A percentile compares a stretch with the other conserved stretches of the same genome.
These are phyloP conservation scores for Candida taoyuanica DNA, from an alignment of 805 yeast genomes.

Conservation along the genomic window DNA sequence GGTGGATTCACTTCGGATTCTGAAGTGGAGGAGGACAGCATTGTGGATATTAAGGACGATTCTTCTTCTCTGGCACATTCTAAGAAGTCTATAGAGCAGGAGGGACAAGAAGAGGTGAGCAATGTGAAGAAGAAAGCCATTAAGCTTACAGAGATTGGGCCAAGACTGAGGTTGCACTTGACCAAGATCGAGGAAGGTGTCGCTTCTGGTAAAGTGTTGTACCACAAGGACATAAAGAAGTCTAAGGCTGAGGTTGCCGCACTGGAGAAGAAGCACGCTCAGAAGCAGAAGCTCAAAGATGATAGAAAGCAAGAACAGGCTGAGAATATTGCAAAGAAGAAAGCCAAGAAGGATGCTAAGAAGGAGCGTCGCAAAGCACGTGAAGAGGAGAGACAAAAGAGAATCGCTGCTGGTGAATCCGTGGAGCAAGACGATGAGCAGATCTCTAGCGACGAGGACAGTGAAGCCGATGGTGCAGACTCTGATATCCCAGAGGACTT, in stretches of 20 bases:
- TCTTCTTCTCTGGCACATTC: slow-evolving; percentile 12
- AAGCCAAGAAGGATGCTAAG: slow-evolving; percentile 67
- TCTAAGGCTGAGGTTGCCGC: slow-evolving; percentile 52
- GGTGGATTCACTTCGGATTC: slow-evolving; percentile 85
- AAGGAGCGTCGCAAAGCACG: slow-evolving; percentile 61
- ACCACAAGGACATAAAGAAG: slow-evolving; percentile 70
- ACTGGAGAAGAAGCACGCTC: slow-evolving; percentile 64
- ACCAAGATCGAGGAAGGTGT: slow-evolving; percentile 90
- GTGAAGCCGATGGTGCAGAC: slow-evolving; percentile 33
- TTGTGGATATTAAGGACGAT: slow-evolving; percentile 53
- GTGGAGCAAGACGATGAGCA: slow-evolving; percentile 30
- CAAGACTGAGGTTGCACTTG: slow-evolving; percentile 71
- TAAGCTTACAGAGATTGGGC: slow-evolving; percentile 89
- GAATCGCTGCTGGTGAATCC: slow-evolving; percentile 24
- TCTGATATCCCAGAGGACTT: slow-evolving; percentile 40
- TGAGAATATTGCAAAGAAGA: slow-evolving; percentile 71
- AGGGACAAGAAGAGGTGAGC: slow-evolving; percentile 19
- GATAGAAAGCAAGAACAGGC: slow-evolving; percentile 74
- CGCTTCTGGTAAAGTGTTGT: slow-evolving; percentile 82
- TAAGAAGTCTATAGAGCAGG: slow-evolving; percentile 18
- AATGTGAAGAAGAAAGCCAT: slow-evolving; percentile 68
- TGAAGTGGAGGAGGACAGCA: slow-evolving; percentile 88
- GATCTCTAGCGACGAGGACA: slow-evolving; percentile 31
- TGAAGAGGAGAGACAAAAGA: slow-evolving; percentile 34
- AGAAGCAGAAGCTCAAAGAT: slow-evolving; percentile 56